Base-by-base conservation (phyloP, 768 basidiomycete genomes). In the Russula virescens region DNA sequence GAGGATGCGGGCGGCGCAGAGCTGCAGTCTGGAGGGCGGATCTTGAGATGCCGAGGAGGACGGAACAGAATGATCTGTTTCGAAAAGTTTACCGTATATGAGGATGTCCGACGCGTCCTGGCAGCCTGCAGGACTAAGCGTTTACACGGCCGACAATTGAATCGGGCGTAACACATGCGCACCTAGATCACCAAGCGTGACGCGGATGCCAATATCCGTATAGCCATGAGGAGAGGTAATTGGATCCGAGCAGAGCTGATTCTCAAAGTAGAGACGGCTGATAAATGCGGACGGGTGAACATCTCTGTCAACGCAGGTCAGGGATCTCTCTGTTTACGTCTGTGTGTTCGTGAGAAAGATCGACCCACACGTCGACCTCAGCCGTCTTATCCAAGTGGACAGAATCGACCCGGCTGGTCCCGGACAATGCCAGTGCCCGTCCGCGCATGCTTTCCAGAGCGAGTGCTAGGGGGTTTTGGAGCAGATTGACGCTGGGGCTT, bases 361-460 rank as follows among this genome's bases (percentile, higher is more conserved):
- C 38, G 40, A 81, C 80, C 55, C 72, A 81, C 81, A 82, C 72
- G 60, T 72, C 71, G 25, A 81, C 75, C 25, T 77, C 83, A 18
- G 81, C 83, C 42, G 77, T 77, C 49, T 80, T 78, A 70, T 91
- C 89, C 63, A 84, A 71, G 74, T 81, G 86, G 0, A 88, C 70
- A 55, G 86, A 81, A 42, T 75, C 70, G 43, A 89, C 71, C 31
- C 75, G 76, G 19, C 81, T 78, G 0, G 78, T 76, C 3, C 83
- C 86, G 53, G 83, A 75, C 62, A 88, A 80, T 40, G 82, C 78
- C 21, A 91, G 73, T 26, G 81, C 80, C 21, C 87, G 74, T 19
- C 88, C 86, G 43, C 88, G 88, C 88, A 91, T 89, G 72, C 84
- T 88, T 73, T 91, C 89, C 55, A 91, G 71, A 0, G 87, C 84